Evolutionary conservation across 129 eudicot species (phyloP).

Genomic region (Calendula officinalis): DNA sequence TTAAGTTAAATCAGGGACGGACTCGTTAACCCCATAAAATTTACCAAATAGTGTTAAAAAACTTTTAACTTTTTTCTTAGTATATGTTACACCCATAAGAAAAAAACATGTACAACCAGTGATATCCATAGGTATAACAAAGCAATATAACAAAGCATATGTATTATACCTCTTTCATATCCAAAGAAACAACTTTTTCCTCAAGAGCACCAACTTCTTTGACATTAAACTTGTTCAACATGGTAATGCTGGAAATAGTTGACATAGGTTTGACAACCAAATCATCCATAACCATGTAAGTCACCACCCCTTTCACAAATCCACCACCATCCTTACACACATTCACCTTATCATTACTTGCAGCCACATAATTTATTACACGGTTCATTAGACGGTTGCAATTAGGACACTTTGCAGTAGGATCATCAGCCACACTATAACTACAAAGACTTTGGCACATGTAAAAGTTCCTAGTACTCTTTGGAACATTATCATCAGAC

Average conservation of each 20-base stretch:
- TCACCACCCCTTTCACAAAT: slow-evolving; percentile 54
- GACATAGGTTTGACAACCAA: slow-evolving; percentile 57
- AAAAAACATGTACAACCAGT: background rate
- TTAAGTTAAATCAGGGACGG: too few species aligned
- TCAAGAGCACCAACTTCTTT: slow-evolving; percentile 39
- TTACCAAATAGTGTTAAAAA: too few species aligned
- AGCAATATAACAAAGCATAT: slow-evolving; percentile 1
- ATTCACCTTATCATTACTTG: background rate
- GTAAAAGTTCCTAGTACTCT: slow-evolving; percentile 14
- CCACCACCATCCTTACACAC: slow-evolving; percentile 28
- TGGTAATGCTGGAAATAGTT: slow-evolving; percentile 38
- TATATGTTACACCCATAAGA: background rate
- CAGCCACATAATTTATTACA: background rate
- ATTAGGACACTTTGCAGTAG: slow-evolving; percentile 16
- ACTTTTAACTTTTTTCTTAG: too few species aligned
- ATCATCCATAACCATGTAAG: slow-evolving; percentile 63
- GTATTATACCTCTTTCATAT: slow-evolving; percentile 45
- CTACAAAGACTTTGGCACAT: background rate
- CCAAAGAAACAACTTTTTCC: slow-evolving; percentile 42
- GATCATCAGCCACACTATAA: slow-evolving; percentile 26
- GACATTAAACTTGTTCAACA: slow-evolving; percentile 40
- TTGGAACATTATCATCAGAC: background rate
- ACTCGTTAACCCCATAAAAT: too few species aligned
- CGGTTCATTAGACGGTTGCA: background rate
- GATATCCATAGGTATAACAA: background rate